Evolutionary conservation across 176 grass and related monocot species (phyloP), one percentile per base, ranked within the genome.

Genomic region (Cocos nucifera): DNA sequence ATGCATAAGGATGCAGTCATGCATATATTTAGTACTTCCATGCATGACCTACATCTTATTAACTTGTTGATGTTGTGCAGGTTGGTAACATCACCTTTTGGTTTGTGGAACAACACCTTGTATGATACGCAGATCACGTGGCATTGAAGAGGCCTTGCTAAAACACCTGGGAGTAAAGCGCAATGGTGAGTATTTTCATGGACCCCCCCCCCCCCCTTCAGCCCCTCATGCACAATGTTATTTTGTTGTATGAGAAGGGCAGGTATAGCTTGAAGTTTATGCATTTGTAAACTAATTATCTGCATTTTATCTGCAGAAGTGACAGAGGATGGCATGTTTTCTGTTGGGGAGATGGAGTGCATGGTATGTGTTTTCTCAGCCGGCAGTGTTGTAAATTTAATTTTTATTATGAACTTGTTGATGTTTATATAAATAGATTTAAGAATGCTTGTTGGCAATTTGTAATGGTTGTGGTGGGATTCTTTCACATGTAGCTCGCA

Each of bases 21-120:
- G 35, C 35, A 44, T 12, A 44, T 44, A 44, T 44, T 2, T 44
- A 44, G 2, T 44, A 44, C 6, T 44, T 44, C 1, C 9, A 44
- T 44, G 35, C 35, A 44, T 44, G 10, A 12, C 35, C 28, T 53
- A 27, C 16, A 4, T 60, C 3, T 49, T 78, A n/a, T 22, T 70
- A 39, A 17, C 28, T 9, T 39, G 49, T 23, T 24, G 7, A 57
- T 76, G 32, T 35, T 16, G 54, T 63, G 55, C 69, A 97, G 92
- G 92, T 97, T 50, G 92, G 92, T 66, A 97, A 69, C 91, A 97
- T 67, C 92, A 97, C 73, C 88, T 97, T 71, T 69, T 90, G 29
- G 92, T 97, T 50, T 97, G 92, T 80, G 92, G 92, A 70, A 97
- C 92, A 67, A 97, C 92, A 73, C 92, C 92, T 76, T 97, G 92